Conservation (phyloP, 495 filamentous ascomycete genomes). For the Rhizodiscina lignyota region DNA sequence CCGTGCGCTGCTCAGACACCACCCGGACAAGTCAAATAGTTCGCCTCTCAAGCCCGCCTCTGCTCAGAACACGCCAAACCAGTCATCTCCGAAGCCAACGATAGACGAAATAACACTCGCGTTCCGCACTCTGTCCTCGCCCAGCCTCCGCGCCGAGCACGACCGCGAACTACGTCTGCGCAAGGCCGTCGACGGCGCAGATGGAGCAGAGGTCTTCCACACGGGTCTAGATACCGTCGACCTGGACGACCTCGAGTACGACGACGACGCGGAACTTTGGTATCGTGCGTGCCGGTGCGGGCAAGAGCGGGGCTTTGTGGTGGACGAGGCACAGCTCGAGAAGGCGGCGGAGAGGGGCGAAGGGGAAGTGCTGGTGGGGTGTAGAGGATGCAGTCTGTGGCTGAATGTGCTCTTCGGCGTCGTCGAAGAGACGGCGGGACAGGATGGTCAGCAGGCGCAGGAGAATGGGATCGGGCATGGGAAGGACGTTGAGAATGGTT, state of each 20-base stretch:
- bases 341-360: conserved; percentile 4
- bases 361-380: conserved; percentile 12
- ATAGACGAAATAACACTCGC: conserved; percentile 1
- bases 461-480: neutral
- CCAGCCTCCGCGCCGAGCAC: neutral
- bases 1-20: neutral
- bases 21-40: conserved; percentile 1
- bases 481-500: no score
- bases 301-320: conserved; percentile 5
- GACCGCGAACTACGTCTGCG: neutral
- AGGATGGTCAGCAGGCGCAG: neutral
- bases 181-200: neutral
- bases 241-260: neutral
- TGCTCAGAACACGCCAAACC: neutral
- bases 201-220: neutral
- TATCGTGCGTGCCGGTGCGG: conserved; percentile 7
- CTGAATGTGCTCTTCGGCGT: conserved; percentile 14
- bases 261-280: conserved; percentile 1
- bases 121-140: neutral
- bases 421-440: conserved; percentile 4
- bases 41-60: neutral
- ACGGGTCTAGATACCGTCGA: neutral
- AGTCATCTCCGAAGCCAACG: neutral
- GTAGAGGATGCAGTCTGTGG: conserved; percentile 15
- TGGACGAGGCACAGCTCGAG: conserved; percentile 9